Conservation (phyloP, 148 eudicot species). For the Fagopyrum esculentum region DNA sequence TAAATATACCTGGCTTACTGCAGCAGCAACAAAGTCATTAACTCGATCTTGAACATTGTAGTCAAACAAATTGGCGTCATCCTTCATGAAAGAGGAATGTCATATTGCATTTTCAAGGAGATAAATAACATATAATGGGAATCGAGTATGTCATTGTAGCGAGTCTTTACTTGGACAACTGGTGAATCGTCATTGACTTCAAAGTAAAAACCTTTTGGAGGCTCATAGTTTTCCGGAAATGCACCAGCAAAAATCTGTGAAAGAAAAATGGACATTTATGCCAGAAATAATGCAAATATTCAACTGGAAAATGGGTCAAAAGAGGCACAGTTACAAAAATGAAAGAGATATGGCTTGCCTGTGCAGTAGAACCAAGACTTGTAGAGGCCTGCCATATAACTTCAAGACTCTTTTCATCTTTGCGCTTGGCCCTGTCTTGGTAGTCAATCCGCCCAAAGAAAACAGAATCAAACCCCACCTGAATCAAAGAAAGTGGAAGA, state of each 20-base stretch:
- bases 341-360: constrained; percentile 33
- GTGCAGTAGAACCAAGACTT: constrained; percentile 73
- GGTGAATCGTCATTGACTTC: constrained; percentile 73
- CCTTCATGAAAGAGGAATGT: constrained; percentile 44
- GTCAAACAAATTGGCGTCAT: constrained; percentile 76
- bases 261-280: not conserved
- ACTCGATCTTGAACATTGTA: constrained; percentile 93
- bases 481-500: constrained; percentile 14
- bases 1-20: constrained; percentile 56
- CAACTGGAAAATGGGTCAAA: not conserved
- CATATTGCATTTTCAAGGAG: not conserved
- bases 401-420: constrained; percentile 77
- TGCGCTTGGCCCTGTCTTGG: constrained; percentile 84
- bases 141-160: not conserved
- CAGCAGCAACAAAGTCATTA: constrained; percentile 85
- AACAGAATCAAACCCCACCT: constrained; percentile 98
- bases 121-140: constrained; percentile 2
- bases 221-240: constrained; percentile 70
- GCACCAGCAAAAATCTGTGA: constrained; percentile 85
- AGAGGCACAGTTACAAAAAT: not conserved
- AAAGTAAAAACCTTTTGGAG: constrained; percentile 74
- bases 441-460: constrained; percentile 93
- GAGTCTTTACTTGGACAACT: constrained; percentile 62
- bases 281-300: not conserved
- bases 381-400: constrained; percentile 89